Evolutionary conservation across 116 monocot genomes (phyloP).

Genomic region (Dioscorea cayenensis): DNA sequence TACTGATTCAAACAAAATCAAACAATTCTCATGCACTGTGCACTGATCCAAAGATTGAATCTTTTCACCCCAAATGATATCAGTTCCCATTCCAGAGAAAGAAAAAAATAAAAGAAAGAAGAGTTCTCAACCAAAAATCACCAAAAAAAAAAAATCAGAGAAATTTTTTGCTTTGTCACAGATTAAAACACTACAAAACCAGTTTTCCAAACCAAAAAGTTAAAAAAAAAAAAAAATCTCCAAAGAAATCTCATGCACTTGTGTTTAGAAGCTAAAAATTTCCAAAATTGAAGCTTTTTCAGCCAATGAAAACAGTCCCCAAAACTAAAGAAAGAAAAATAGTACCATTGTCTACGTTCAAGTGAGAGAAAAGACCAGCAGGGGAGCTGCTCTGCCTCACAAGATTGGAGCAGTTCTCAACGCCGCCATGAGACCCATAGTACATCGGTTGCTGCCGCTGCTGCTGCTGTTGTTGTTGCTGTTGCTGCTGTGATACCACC

Average conservation of each 20-base stretch:
- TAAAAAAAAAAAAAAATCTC: background rate
- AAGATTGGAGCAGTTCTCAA: conserved; percentile 23
- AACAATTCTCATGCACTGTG: too few species aligned
- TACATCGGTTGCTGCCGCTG: conserved; percentile 46
- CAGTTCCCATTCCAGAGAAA: too few species aligned
- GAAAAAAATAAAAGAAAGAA: background rate
- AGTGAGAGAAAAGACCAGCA: conserved; percentile 56
- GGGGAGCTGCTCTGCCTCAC: conserved; percentile 82
- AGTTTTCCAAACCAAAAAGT: background rate
- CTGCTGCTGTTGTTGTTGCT: conserved; percentile 40
- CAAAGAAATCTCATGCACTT: background rate
- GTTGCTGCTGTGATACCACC: conserved; percentile 13
- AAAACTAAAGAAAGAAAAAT: background rate
- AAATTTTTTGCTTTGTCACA: too few species aligned
- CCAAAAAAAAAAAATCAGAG: too few species aligned
- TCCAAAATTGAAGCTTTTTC: background rate
- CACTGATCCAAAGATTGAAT: background rate
- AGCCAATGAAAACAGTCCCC: too few species aligned
- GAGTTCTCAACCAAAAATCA: too few species aligned
- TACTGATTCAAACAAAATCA: too few species aligned
- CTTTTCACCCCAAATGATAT: too few species aligned
- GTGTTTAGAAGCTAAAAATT: conserved; percentile 3
- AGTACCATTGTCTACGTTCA: conserved; percentile 67
- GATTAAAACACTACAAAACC: too few species aligned
- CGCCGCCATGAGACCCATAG: conserved; percentile 16